Conservation (phyloP, 2,329 filamentous ascomycete species). For the Ceratocystis alfenasii region DNA sequence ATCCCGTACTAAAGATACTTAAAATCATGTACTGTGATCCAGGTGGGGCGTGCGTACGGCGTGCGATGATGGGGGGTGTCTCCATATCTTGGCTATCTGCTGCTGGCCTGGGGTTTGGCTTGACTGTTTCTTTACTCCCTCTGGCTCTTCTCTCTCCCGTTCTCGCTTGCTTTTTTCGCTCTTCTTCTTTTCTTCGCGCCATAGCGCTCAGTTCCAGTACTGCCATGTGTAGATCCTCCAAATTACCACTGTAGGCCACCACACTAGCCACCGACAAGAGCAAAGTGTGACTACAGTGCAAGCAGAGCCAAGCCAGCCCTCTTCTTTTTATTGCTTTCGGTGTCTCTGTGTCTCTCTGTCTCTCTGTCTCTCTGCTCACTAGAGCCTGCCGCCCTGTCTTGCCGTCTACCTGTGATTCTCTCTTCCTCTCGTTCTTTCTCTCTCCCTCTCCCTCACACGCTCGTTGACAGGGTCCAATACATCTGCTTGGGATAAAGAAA, state of each 20-base stretch:
- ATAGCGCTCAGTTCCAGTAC: not conserved
- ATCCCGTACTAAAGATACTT: constrained; percentile 12
- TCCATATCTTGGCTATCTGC: not conserved
- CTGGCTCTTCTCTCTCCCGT: not conserved
- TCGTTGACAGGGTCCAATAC: not conserved
- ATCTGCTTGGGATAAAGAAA: not conserved
- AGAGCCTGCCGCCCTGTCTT: not conserved
- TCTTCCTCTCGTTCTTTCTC: not conserved
- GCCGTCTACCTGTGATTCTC: not conserved
- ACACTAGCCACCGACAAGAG: not conserved
- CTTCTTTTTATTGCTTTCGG: not conserved
- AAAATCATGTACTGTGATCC: constrained; percentile 5
- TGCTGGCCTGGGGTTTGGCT: not conserved
- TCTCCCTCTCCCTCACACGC: not conserved
- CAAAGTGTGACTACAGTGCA: not conserved
- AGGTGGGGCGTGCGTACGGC: not conserved
- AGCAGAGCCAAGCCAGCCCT: not conserved
- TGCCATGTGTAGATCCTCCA: too few species aligned
- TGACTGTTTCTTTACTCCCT: not conserved
- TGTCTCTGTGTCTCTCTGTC: not conserved
- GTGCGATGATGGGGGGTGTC: not conserved
- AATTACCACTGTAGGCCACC: not conserved
- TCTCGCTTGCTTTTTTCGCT: not conserved
- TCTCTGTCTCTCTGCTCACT: not conserved
- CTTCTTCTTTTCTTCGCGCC: not conserved